phyloP scores from a whole-genome alignment of 306 rosid species.

The Geum urbanum region DNA sequence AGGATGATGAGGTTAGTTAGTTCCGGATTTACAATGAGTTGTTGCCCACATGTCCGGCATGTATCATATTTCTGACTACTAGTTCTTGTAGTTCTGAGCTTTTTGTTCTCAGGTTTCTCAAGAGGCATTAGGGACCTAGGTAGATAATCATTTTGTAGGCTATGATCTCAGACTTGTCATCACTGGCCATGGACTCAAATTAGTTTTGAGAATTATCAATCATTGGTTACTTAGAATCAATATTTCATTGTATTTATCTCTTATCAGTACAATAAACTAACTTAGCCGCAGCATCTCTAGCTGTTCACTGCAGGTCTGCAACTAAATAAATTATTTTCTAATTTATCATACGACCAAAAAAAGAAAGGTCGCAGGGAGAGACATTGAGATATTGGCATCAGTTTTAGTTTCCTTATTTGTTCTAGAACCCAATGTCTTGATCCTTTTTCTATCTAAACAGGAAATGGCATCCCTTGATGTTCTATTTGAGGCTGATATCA shows the following conservation, averaged over 20 bases:
- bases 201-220: constrained; percentile 10
- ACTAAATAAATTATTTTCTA: background rate
- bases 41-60: constrained; percentile 7
- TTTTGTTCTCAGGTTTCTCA: constrained; percentile 20
- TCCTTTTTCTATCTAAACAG: too few species aligned
- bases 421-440: too few species aligned
- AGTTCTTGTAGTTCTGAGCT: constrained; percentile 23
- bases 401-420: too few species aligned
- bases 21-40: constrained; percentile 13
- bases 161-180: constrained; percentile 13
- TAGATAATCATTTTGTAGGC: constrained; percentile 37
- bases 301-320: background rate
- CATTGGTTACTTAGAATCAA: background rate
- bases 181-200: constrained; percentile 16
- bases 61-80: constrained; percentile 28
- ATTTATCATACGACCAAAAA: background rate
- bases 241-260: background rate
- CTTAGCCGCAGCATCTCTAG: background rate
- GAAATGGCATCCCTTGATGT: too few species aligned
- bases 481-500: too few species aligned
- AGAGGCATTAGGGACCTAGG: constrained; percentile 39
- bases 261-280: background rate
- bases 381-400: too few species aligned
- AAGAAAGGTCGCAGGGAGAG: too few species aligned
- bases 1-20: constrained; percentile 32